Base-by-base conservation (phyloP, 352 stramenopile species). In the Thalassiosira oceanica region DNA sequence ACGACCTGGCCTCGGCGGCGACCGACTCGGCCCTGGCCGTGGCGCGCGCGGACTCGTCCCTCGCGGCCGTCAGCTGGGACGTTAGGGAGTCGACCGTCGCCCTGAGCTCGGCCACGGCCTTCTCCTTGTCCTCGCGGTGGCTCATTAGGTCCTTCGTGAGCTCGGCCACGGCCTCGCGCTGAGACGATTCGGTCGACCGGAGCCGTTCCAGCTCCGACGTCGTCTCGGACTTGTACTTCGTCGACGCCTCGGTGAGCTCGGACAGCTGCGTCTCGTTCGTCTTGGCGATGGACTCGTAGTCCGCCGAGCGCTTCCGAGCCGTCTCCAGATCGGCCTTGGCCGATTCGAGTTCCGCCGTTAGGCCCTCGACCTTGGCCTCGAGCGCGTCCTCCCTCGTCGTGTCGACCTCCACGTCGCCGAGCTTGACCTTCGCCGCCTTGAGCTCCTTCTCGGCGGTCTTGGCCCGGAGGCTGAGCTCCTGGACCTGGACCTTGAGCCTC, bases 81-180 rank as follows among this genome's bases (percentile, higher is more conserved):
- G 53, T 63, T 5, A 84, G 51, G 11, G 51, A 68, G 5, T 70
- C 50, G 41, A 90, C 77, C 58, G 81, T 64, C 15, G 62, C 55
- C 45, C 83, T 78, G 16, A 89, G 31, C 26, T 78, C 67, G 18
- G 64, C 66, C n/a, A 85, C 66, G 16, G 52, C 67, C 37, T 86
- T 86, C 13, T 85, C 74, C 60, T 84, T 70, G 31, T 86, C 65
- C 18, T 41, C 67, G 24, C 79, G 65, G 27, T 87, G 69, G 11
- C 43, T 44, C 27, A 75, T 66, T 5, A 92, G 70, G 74, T 90
- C 83, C 26, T 86, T 85, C 0, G 80, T 87, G 7, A 92, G 71
- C 23, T 87, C 76, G 2, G 69, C 56, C 20, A 92, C 70, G 8
- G 85, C 60, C 42, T 87, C 80, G 37, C 80, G 67, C 39, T 86